phyloP scores from a whole-genome alignment of 331 rosid genomes.

The Dryas integrifolia region DNA sequence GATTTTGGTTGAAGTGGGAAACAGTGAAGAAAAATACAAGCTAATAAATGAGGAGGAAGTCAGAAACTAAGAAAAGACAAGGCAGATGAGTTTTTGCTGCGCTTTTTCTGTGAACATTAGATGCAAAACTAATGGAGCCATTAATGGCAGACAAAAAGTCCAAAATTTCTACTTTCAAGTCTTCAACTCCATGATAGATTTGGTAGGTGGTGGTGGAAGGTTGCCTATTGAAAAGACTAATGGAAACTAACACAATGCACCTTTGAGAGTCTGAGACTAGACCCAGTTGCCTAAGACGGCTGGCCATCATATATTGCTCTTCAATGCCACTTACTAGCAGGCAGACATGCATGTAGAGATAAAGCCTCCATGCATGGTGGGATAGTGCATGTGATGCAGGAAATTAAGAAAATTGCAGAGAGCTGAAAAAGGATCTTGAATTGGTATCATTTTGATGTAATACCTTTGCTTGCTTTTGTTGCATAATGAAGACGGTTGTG shows the following conservation, averaged over 20 bases:
- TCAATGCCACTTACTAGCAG: too few relatives aligned
- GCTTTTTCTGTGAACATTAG: neutral
- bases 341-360: too few relatives aligned
- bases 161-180: slow-evolving; percentile 27
- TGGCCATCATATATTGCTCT: too few relatives aligned
- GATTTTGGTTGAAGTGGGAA: neutral
- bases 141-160: slow-evolving; percentile 40
- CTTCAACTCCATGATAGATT: slow-evolving; percentile 38
- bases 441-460: slow-evolving; percentile 24
- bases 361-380: too few relatives aligned
- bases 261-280: slow-evolving; percentile 30
- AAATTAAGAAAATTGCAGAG: neutral
- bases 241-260: slow-evolving; percentile 28
- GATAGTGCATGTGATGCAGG: slow-evolving; percentile 10
- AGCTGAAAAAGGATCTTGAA: neutral
- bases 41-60: neutral
- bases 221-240: slow-evolving; percentile 42
- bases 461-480: slow-evolving; percentile 32
- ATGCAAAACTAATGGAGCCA: slow-evolving; percentile 12
- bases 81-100: neutral
- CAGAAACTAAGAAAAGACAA: slow-evolving; percentile 1
- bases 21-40: neutral
- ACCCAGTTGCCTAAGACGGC: neutral
- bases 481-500: slow-evolving; percentile 16
- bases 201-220: slow-evolving; percentile 44